Percentiles rank a stretch among this genome's conserved stretches.
phyloP scores from a whole-genome alignment of 768 basidiomycete genomes.

The Mycena alexandri region DNA sequence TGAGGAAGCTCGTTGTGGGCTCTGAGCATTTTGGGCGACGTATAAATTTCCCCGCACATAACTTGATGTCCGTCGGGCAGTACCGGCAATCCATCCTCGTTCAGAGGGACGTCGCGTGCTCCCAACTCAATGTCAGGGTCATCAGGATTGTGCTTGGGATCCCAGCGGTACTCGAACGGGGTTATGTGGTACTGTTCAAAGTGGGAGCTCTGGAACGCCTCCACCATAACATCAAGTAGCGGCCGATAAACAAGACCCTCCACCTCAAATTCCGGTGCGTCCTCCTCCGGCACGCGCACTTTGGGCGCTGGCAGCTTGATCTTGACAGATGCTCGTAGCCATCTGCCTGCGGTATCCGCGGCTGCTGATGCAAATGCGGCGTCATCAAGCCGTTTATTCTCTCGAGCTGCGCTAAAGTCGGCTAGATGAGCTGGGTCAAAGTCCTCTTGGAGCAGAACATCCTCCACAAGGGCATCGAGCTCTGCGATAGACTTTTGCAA shows the following conservation, averaged over 20 bases:
- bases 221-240: neutral
- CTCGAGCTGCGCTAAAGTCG: slow-evolving; percentile 37
- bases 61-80: slow-evolving; percentile 18
- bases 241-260: slow-evolving; percentile 33
- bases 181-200: slow-evolving; percentile 30
- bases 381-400: slow-evolving; percentile 39
- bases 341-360: no score
- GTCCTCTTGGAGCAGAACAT: slow-evolving; percentile 42
- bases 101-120: neutral
- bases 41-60: slow-evolving; percentile 40
- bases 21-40: slow-evolving; percentile 21
- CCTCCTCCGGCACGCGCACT: no score
- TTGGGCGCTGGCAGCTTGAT: no score
- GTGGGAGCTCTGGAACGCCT: slow-evolving; percentile 9
- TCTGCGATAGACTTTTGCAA: slow-evolving; percentile 41
- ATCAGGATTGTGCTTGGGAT: slow-evolving; percentile 17
- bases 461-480: slow-evolving; percentile 41
- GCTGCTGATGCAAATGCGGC: no score
- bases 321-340: no score
- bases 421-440: slow-evolving; percentile 40
- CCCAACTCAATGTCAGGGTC: neutral
- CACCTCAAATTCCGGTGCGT: slow-evolving; percentile 31
- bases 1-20: neutral
- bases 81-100: slow-evolving; percentile 2
- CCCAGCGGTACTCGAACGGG: slow-evolving; percentile 29